These are phyloP conservation scores for Bruguiera parviflora DNA, from an alignment of 345 rosid species.

Conservation along the genomic window DNA sequence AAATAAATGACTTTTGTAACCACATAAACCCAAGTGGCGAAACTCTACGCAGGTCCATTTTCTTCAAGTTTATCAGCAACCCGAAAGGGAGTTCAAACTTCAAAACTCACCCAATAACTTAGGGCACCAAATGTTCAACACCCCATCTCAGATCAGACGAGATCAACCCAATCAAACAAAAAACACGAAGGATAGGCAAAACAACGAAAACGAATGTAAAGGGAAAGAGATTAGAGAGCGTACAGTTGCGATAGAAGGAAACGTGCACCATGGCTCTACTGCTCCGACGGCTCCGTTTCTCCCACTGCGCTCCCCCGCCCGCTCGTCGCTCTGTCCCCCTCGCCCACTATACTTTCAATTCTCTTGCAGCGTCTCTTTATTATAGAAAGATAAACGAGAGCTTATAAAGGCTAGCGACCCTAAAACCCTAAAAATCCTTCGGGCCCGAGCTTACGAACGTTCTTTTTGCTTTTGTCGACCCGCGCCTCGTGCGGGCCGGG, in stretches of 20 bases:
- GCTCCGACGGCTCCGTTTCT: neutral
- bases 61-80: too few species aligned
- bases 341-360: too few species aligned
- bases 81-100: too few species aligned
- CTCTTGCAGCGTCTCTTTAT: too few species aligned
- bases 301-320: neutral
- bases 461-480: neutral
- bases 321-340: neutral
- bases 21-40: too few species aligned
- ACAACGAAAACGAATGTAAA: neutral
- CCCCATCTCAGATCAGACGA: too few species aligned
- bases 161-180: too few species aligned
- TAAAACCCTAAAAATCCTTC: constrained; percentile 1
- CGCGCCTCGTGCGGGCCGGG: neutral
- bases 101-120: too few species aligned
- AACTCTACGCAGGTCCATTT: too few species aligned
- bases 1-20: too few species aligned
- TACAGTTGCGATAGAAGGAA: constrained; percentile 42
- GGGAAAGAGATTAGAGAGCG: constrained; percentile 1
- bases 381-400: too few species aligned
- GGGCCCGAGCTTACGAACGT: neutral
- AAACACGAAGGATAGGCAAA: neutral
- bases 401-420: neutral
- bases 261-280: constrained; percentile 37
- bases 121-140: too few species aligned